These are phyloP conservation scores for Atkinsonella hypoxylon DNA, from an alignment of 2,329 filamentous ascomycete genomes.

Conservation along the genomic window DNA sequence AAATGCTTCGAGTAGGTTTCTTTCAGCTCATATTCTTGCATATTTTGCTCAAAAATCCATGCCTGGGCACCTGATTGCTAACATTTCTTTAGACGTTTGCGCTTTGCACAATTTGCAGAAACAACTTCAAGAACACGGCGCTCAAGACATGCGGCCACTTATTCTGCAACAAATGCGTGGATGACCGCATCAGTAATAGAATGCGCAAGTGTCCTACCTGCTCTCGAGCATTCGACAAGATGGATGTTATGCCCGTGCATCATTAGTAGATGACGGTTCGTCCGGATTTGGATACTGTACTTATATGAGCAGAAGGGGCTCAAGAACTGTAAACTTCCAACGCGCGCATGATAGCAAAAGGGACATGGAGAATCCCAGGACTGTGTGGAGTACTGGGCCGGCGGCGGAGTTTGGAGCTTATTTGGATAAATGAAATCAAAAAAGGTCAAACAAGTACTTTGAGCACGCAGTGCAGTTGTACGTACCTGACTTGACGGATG, in stretches of 20 bases:
- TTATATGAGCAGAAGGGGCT: slow-evolving; percentile 10
- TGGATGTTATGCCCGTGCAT: slow-evolving; percentile 72
- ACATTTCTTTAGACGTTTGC: slow-evolving; percentile 20
- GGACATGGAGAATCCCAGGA: neutral
- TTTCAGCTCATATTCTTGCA: too few relatives aligned
- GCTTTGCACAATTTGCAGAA: slow-evolving; percentile 84
- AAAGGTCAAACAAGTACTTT: neutral
- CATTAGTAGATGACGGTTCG: slow-evolving; percentile 16
- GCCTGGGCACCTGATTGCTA: slow-evolving; percentile 11
- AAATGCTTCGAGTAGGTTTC: slow-evolving; percentile 69
- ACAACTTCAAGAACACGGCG: slow-evolving; percentile 86
- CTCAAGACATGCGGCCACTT: slow-evolving; percentile 92
- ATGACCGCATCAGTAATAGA: slow-evolving; percentile 77
- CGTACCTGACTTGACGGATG: too few relatives aligned
- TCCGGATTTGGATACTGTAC: slow-evolving; percentile 16
- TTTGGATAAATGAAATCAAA: slow-evolving; percentile 6
- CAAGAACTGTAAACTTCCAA: slow-evolving; percentile 8
- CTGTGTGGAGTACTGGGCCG: slow-evolving; percentile 2
- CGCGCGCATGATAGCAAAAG: slow-evolving; percentile 12
- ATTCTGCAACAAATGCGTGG: slow-evolving; percentile 84
- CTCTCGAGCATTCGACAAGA: slow-evolving; percentile 79
- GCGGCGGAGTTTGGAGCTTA: slow-evolving; percentile 8
- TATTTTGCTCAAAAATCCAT: neutral
- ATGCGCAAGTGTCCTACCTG: slow-evolving; percentile 94
- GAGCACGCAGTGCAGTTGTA: neutral